Percentiles rank a stretch among this genome's conserved stretches.
Evolutionary conservation across 2,329 filamentous ascomycete species (phyloP).

Genomic region (Neopestalotiopsis sp.): DNA sequence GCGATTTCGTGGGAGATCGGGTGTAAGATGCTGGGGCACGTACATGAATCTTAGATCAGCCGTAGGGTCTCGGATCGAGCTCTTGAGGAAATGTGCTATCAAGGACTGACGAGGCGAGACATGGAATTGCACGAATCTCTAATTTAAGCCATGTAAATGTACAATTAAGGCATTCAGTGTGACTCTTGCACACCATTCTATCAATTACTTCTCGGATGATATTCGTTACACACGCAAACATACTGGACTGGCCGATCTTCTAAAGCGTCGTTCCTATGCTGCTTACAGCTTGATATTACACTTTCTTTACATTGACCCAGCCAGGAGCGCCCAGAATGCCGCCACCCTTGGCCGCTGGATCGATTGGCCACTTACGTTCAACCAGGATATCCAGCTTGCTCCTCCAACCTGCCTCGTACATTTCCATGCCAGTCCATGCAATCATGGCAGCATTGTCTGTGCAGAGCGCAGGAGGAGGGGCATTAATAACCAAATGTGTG

Average conservation of each 20-base stretch:
- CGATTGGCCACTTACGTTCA: constrained; percentile 76
- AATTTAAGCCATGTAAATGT: constrained; percentile 28
- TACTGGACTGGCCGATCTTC: neutral
- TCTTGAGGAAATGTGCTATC: constrained; percentile 21
- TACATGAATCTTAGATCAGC: neutral
- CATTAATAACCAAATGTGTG: constrained; percentile 63
- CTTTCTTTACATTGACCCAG: constrained; percentile 40
- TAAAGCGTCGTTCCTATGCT: neutral
- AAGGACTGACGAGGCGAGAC: constrained; percentile 16
- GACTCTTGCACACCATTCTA: neutral
- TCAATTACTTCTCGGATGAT: neutral
- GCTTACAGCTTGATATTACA: neutral
- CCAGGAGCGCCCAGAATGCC: constrained; percentile 58
- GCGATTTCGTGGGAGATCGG: constrained; percentile 59
- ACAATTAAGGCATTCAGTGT: constrained; percentile 24
- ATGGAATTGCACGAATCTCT: constrained; percentile 21
- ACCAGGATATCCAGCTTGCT: constrained; percentile 65
- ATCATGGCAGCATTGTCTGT: constrained; percentile 99
- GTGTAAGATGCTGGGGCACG: constrained; percentile 14
- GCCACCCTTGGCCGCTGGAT: constrained; percentile 62
- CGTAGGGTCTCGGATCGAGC: neutral
- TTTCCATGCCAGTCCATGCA: constrained; percentile 90
- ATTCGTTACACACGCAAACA: neutral
- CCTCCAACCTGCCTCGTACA: constrained; percentile 80
- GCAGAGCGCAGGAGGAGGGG: constrained; percentile 79